Conservation (phyloP, 2,329 filamentous ascomycete species). For the Volutella citrinella region DNA sequence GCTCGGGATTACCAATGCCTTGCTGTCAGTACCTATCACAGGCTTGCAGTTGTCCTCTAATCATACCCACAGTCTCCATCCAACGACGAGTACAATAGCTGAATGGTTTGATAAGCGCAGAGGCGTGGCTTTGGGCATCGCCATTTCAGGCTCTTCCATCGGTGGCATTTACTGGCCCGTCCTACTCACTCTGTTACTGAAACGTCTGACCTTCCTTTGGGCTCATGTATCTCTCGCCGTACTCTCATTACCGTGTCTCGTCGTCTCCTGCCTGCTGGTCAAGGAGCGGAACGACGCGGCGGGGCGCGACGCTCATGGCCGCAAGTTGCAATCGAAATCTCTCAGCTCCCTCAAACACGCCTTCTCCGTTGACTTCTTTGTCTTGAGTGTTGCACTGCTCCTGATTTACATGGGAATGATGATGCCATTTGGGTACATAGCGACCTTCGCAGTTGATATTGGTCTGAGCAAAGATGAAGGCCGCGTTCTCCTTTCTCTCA, state of each 20-base stretch:
- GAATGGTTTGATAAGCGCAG: slow-evolving; percentile 30
- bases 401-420: slow-evolving; percentile 28
- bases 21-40: slow-evolving; percentile 31
- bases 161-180: slow-evolving; percentile 31
- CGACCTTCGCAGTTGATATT: slow-evolving; percentile 49
- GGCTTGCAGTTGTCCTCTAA: too few species aligned
- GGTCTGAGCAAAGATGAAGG: slow-evolving; percentile 46
- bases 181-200: slow-evolving; percentile 17
- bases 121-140: slow-evolving; percentile 29
- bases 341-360: slow-evolving; percentile 25
- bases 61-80: slow-evolving; percentile 17
- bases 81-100: slow-evolving; percentile 26
- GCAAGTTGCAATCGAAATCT: slow-evolving; percentile 8
- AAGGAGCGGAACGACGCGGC: slow-evolving; percentile 20
- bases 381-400: slow-evolving; percentile 19
- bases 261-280: slow-evolving; percentile 25
- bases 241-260: slow-evolving; percentile 23
- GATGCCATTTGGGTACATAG: slow-evolving; percentile 32
- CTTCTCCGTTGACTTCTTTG: slow-evolving; percentile 20
- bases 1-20: slow-evolving; percentile 38
- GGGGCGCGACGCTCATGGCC: slow-evolving; percentile 13
- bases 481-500: slow-evolving; percentile 60
- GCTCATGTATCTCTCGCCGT: slow-evolving; percentile 18
- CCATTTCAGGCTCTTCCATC: slow-evolving; percentile 29
- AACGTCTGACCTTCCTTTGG: slow-evolving; percentile 7